These are phyloP conservation scores for Baffinella frigidus DNA, from an alignment of 208 protist genomes.

Conservation along the genomic window DNA sequence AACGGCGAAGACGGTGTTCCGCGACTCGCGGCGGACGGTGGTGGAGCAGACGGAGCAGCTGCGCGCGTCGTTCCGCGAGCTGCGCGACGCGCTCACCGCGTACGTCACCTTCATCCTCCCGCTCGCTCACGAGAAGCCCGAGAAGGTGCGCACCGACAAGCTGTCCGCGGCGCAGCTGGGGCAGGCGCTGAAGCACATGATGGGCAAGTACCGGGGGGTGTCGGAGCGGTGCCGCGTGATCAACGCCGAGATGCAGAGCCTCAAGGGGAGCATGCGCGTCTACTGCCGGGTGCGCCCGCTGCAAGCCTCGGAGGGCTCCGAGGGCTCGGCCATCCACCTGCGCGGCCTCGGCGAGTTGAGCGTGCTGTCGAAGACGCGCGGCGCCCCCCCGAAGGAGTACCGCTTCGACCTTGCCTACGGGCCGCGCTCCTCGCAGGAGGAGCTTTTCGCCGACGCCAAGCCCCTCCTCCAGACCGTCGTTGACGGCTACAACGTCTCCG, in stretches of 20 bases:
- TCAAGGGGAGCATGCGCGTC: background rate
- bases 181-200: slow-evolving; percentile 21
- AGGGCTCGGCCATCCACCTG: background rate
- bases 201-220: slow-evolving; percentile 55
- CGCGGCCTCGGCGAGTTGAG: background rate
- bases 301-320: background rate
- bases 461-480: slow-evolving; percentile 40
- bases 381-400: background rate
- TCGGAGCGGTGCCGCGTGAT: background rate
- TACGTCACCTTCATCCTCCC: slow-evolving; percentile 54
- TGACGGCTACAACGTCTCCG: slow-evolving; percentile 46
- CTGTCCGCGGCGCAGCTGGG: slow-evolving; percentile 2
- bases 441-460: background rate
- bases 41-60: no score
- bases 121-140: slow-evolving; percentile 1
- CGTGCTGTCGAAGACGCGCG: background rate
- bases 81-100: no score
- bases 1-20: no score
- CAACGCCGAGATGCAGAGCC: slow-evolving; percentile 25
- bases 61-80: no score
- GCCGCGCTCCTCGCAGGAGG: background rate
- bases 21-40: no score
- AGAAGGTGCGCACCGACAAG: background rate
- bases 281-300: slow-evolving; percentile 26
- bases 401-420: background rate